These are phyloP conservation scores for Triticum aestivum DNA, from an alignment of 176 grass and related monocot genomes.

Conservation along the genomic window IWGSC_CS_RefSeq_v2.1 NC_057795.1:44217601-44218100, in stretches of 20 bases:
- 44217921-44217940: conserved; percentile 67
- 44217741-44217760: conserved; percentile 18
- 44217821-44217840: conserved; percentile 30
- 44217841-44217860: conserved; percentile 29
- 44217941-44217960: conserved; percentile 13
- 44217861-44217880: conserved; percentile 64
- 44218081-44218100: conserved; percentile 80
- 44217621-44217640: neutral
- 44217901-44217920: conserved; percentile 75
- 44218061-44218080: conserved; percentile 94
- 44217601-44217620: neutral
- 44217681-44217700: neutral
- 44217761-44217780: neutral
- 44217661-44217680: neutral
- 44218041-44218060: conserved; percentile 89
- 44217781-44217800: conserved; percentile 7
- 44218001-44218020: conserved; percentile 77
- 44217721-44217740: neutral
- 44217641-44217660: neutral
- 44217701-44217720: neutral
- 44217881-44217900: conserved; percentile 70
- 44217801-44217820: conserved; percentile 16
- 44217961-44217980: neutral
- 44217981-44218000: conserved; percentile 28
- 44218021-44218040: conserved; percentile 86